Evolutionary conservation across 306 rosid genomes (phyloP), one percentile per base, ranked within the genome.

Genomic region (Ziziphus jujuba): DNA sequence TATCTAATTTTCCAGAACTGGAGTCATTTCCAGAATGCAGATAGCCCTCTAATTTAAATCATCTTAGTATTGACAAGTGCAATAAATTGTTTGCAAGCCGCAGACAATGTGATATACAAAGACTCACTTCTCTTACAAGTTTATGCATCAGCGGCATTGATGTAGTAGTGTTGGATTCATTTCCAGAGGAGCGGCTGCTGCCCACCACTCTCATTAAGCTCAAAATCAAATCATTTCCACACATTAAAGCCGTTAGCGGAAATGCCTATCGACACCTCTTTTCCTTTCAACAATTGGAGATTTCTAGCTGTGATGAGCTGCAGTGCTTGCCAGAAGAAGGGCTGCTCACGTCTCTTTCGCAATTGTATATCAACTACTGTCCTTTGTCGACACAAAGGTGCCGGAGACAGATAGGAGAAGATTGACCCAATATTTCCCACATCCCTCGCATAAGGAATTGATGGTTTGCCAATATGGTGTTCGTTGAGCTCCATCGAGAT

Each of bases 371-470:
- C 58, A 0, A 0, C 0, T 0, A 1, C 0, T 80, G 78, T 45
- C 38, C 55, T 5, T 53, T 48, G 7, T 65, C 71, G 13, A 15
- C 36, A 19, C 12, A 5, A 19, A 21, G 62, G 16, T 65, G 64
- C 35, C 12, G 15, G 22, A 72, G 35, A 38, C 68, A 50, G 12
- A 58, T 11, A 15, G 80, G 78, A 0, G 16, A 80, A 62, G 84
- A 75, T 19, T 80, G 77, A 75, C 53, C 21, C n/a, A 71, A 75
- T 61, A 80, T 80, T 66, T 11, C 48, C 15, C 78, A 72, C 61
- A 72, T 80, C 54, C 25, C 10, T 1, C 0, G 0, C 19, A 34
- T 48, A n/a, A n/a, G n/a, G n/a, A n/a, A 60, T 13, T 5, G 12
- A 50, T 21, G 48, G 44, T 2, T 38, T 8, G 11, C 11, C 6